Evolutionary conservation across 1,139 yeast genomes (phyloP), one percentile per base, ranked within the genome.

Genomic region (Taiozyma onychis): DNA sequence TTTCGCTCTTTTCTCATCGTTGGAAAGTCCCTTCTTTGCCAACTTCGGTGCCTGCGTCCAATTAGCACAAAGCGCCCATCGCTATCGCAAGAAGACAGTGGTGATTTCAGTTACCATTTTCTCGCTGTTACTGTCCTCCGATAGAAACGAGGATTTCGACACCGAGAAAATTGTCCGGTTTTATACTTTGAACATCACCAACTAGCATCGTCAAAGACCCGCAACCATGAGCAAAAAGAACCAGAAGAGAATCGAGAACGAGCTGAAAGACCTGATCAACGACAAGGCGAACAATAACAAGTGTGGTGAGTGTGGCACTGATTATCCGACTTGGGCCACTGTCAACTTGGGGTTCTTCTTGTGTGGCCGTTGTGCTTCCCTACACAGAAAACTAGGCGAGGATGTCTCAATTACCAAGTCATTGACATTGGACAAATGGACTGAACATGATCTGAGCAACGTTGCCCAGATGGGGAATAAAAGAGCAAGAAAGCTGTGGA

Each of bases 341-440:
- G 71, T 68, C 59, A 71, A 71, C 46, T 57, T 82, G 39, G 93
- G 93, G 28, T 69, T 85, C 6, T 80, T 86, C 54, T 69, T 86
- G 30, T 86, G 95, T 68, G 93, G 91, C 5, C 71, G 90, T 55
- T 86, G 95, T 74, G 89, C 91, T 9, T 78, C 87, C 11, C 74
- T 79, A 41, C 97, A 89, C 65, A 77, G 91, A 52, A 77, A 83
- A 45, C 71, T 89, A 48, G 91, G 93, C 1, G 66, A 80, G 3
- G 83, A 81, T 51, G 71, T 88, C 7, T 83, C 93, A 32, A 74
- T 76, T 53, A 88, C 88, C 16, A 83, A 90, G 57, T 85, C 95
- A 4, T 71, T 93, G 55, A 85, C 95, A 2, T 75, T 90, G 61
- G 99, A 93, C 63, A 74, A 76, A 14, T 93, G 97, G 90, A 69